Conservation (phyloP, 2,329 filamentous ascomycete genomes). For the Albophoma yamanashiensis region DNA sequence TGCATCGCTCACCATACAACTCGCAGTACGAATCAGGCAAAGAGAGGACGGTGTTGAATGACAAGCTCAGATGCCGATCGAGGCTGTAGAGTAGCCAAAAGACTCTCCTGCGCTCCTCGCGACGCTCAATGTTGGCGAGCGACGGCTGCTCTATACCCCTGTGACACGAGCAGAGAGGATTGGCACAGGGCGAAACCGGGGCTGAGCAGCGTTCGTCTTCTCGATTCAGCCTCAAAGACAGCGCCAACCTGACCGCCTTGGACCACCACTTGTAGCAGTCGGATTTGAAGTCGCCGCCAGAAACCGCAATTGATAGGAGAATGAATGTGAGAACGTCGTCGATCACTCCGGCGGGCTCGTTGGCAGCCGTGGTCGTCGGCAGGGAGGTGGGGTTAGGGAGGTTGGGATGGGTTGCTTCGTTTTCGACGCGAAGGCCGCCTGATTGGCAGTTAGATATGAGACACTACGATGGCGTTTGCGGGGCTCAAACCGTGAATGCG, state of each 20-base stretch:
- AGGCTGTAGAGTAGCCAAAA: slow-evolving; percentile 38
- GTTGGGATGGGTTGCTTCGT: slow-evolving; percentile 15
- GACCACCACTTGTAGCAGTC: slow-evolving; percentile 37
- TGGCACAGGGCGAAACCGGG: slow-evolving; percentile 16
- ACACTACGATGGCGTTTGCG: background rate
- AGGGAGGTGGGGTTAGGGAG: slow-evolving; percentile 10
- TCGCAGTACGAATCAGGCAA: slow-evolving; percentile 36
- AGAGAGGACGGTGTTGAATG: slow-evolving; percentile 31
- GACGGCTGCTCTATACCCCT: slow-evolving; percentile 15
- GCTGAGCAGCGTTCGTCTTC: slow-evolving; percentile 24
- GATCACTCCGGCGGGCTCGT: slow-evolving; percentile 21
- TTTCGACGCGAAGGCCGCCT: slow-evolving; percentile 22
- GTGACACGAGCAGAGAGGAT: slow-evolving; percentile 19
- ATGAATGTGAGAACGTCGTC: slow-evolving; percentile 35
- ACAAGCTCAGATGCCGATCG: slow-evolving; percentile 35
- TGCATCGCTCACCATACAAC: slow-evolving; percentile 19
- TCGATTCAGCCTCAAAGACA: slow-evolving; percentile 24
- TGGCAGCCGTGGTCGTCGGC: slow-evolving; percentile 19
- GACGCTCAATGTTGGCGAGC: slow-evolving; percentile 24
- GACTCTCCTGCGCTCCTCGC: slow-evolving; percentile 33
- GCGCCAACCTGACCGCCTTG: slow-evolving; percentile 27
- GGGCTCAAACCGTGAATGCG: slow-evolving; percentile 18
- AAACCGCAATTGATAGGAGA: slow-evolving; percentile 33
- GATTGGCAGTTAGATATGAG: background rate
- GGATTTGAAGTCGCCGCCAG: slow-evolving; percentile 35